Percentiles rank a stretch among this genome's conserved stretches.
These are phyloP conservation scores for Helotiales sp. DNA, from an alignment of 2,329 filamentous ascomycete genomes.

Conservation along the genomic window DNA sequence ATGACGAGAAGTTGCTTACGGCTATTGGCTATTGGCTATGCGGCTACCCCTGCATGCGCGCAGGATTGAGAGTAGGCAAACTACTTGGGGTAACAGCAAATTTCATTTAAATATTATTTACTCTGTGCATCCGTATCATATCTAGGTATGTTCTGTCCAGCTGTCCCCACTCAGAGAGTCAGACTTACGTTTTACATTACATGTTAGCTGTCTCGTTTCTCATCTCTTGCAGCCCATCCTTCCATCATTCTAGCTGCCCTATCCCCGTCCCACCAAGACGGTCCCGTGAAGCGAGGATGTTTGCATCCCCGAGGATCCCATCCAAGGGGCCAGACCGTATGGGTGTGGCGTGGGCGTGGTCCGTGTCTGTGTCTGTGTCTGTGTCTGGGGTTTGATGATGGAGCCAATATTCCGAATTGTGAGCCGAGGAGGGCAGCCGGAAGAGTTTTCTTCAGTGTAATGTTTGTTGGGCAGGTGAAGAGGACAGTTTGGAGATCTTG, in stretches of 20 bases:
- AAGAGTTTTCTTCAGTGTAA: no score
- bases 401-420: neutral
- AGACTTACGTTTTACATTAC: neutral
- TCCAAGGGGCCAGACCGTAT: neutral
- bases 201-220: neutral
- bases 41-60: neutral
- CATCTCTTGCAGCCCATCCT: neutral
- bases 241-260: neutral
- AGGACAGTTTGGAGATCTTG: no score
- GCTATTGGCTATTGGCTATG: neutral
- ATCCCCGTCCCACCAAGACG: no score
- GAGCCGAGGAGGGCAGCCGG: neutral
- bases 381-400: neutral
- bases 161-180: neutral
- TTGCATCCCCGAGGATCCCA: neutral
- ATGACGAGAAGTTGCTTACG: constrained; percentile 1
- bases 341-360: neutral
- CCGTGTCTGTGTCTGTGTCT: no score
- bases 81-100: no score
- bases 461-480: no score
- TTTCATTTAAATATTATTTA: no score
- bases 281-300: constrained; percentile 5
- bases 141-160: neutral
- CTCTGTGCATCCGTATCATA: neutral
- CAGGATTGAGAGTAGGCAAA: neutral